Base-by-base conservation (phyloP, 306 rosid genomes). In the Corylus heterophylla region DNA sequence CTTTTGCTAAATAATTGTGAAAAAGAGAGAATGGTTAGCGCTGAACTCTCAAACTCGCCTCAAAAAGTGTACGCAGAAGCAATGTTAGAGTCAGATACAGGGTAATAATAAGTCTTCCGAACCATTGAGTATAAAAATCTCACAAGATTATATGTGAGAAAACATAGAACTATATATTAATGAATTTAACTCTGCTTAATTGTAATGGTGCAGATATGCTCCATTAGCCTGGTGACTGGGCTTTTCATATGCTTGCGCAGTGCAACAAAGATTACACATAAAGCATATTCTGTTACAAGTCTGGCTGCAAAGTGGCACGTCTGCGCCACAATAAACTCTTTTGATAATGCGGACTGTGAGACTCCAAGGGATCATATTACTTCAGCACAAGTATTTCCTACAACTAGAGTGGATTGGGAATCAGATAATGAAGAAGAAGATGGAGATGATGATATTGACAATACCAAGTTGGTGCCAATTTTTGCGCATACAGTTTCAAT, bases 261-360 rank as follows among this genome's bases (percentile, higher is more conserved):
- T 13, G 98, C 96, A 0, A 85, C 97, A 3, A 95, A 91, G 87
- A 85, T 95, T 75, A 90, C 98, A 45, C 98, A 95, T 82, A 92
- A 85, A 79, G 98, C 98, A 42, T 92, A 91, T 78, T 89, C 98
- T 42, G 64, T 86, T 27, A 89, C 98, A 12, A 86, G 94, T 58
- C 91, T 95, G 29, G 93, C 97, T 59, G 87, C 99, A 39, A 95
- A 95, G 83, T 95, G 98, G 99, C 97, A 95, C 62, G 76, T 83
- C 63, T 91, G 90, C 12, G 93, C 98, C 42, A 90, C 93, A 25
- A 82, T 95, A 51, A 85, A 90, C 80, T 83, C 96, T n/a, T 91
- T 89, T 68, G 97, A 95, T 42, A 80, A 83, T 78, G 22, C 74
- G 7, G 97, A 93, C 3, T 78, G 62, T 9, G 97, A 89, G 84